Evolutionary conservation across 73 alveolate species (phyloP).

Genomic region (Stentor coeruleus): DNA sequence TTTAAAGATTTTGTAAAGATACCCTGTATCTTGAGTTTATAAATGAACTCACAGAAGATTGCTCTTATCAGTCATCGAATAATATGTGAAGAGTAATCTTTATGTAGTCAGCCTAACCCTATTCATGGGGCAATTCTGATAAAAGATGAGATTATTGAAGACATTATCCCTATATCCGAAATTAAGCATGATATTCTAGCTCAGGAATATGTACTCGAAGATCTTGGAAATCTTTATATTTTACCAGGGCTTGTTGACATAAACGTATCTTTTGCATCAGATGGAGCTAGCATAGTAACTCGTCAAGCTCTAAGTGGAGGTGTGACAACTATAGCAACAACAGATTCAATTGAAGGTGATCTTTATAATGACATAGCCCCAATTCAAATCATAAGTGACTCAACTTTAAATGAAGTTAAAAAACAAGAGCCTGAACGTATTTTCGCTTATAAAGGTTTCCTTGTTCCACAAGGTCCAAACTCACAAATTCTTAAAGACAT

Average conservation of each 20-base stretch:
- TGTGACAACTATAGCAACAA: not conserved
- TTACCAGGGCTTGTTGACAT: conserved; percentile 14
- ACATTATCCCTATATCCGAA: not conserved
- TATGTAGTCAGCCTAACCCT: not conserved
- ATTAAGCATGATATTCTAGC: not conserved
- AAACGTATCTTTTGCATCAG: conserved; percentile 5
- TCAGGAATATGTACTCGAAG: not conserved
- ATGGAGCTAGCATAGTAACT: not conserved
- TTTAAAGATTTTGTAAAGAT: not conserved
- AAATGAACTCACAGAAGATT: not conserved
- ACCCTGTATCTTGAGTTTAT: not conserved
- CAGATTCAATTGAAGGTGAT: not conserved
- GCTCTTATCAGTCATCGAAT: conserved; percentile 4
- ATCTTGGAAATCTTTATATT: not conserved
- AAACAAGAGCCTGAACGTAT: not conserved
- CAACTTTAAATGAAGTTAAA: not conserved
- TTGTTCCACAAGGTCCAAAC: conserved; percentile 26
- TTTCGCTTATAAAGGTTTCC: conserved; percentile 3
- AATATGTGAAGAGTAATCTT: not conserved
- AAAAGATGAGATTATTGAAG: not conserved
- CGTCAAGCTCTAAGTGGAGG: conserved; percentile 4
- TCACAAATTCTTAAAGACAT: not conserved
- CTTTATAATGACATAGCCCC: not conserved
- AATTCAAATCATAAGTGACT: not conserved
- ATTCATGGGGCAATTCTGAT: conserved; percentile 10